A percentile compares a stretch with the other conserved stretches of the same genome.
Conservation (phyloP, 495 filamentous ascomycete species). For the Neurospora africana region DNA sequence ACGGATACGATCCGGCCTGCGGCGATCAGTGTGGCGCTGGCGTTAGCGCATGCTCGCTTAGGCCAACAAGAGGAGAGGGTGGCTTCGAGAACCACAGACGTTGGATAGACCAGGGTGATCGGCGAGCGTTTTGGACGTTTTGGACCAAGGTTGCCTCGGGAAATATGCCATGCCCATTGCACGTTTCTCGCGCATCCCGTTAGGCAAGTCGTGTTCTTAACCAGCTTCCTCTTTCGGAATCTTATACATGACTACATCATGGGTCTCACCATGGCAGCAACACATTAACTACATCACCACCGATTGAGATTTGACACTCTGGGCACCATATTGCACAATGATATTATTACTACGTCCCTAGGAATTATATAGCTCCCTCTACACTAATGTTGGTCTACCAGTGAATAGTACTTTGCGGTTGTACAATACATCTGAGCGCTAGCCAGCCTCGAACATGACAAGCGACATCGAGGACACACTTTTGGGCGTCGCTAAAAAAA, state of each 20-base stretch:
- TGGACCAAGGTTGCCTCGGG: neutral
- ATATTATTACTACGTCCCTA: neutral
- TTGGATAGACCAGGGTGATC: neutral
- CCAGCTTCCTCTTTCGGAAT: neutral
- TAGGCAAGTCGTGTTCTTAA: neutral
- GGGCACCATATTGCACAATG: neutral
- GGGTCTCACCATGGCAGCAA: neutral
- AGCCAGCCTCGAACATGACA: neutral
- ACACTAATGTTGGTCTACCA: neutral
- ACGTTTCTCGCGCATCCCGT: neutral
- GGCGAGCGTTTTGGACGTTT: neutral
- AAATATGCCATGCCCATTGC: neutral
- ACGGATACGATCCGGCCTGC: neutral
- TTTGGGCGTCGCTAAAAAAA: neutral
- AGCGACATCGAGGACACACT: neutral
- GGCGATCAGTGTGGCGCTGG: neutral
- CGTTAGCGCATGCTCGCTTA: neutral
- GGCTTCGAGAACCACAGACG: neutral
- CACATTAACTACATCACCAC: neutral
- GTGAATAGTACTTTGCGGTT: neutral
- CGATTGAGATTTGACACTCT: neutral
- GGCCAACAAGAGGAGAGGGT: neutral
- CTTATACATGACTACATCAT: neutral
- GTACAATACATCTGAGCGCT: neutral
- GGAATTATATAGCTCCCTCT: neutral